Evolutionary conservation across 1,284 basidiomycete species (phyloP).

Genomic region (Ganoderma lucidum): DNA sequence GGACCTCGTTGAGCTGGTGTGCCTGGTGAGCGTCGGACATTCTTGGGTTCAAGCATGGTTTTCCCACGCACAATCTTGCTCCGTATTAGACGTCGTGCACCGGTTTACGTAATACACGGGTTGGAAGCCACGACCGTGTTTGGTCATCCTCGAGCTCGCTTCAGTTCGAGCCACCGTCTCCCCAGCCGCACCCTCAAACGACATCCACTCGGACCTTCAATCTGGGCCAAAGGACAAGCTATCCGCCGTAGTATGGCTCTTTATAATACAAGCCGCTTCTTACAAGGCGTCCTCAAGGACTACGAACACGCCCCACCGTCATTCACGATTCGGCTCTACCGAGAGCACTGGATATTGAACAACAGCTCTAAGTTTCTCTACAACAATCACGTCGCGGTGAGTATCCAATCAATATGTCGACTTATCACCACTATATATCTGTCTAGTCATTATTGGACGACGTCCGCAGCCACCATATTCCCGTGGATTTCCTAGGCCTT

Average conservation of each 20-base stretch:
- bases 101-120: constrained; percentile 36
- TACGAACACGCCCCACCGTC: constrained; percentile 68
- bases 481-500: constrained; percentile 80
- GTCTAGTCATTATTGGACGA: constrained; percentile 78
- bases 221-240: neutral
- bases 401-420: neutral
- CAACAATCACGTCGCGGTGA: constrained; percentile 78
- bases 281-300: constrained; percentile 63
- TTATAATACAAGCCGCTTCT: constrained; percentile 75
- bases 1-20: constrained; percentile 66
- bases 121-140: constrained; percentile 16
- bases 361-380: constrained; percentile 80
- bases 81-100: constrained; percentile 24
- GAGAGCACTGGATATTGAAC: constrained; percentile 82
- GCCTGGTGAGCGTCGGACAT: constrained; percentile 55
- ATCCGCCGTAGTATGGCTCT: constrained; percentile 53
- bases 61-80: constrained; percentile 39
- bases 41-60: constrained; percentile 16
- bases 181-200: constrained; percentile 17
- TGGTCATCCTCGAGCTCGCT: constrained; percentile 7
- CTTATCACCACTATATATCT: neutral
- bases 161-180: constrained; percentile 6
- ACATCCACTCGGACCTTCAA: neutral
- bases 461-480: constrained; percentile 79
- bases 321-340: constrained; percentile 76